Evolutionary conservation across 2,329 filamentous ascomycete species (phyloP).

Genomic region (Bipolaris gigantea): DNA sequence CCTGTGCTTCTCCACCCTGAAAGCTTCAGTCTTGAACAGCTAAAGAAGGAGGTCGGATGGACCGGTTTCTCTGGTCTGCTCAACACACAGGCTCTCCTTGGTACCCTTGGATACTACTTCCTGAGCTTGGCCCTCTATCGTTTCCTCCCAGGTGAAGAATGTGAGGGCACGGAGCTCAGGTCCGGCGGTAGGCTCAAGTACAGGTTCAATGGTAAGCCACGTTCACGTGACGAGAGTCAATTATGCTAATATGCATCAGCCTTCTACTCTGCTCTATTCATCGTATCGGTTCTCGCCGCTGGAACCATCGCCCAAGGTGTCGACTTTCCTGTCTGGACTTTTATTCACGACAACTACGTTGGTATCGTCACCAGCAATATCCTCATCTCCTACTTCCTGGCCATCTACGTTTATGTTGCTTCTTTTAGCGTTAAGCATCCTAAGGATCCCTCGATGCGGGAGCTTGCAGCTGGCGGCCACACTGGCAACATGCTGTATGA

Average conservation of each 20-base stretch:
- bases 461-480: conserved; percentile 79
- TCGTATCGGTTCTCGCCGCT: conserved; percentile 68
- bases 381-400: conserved; percentile 70
- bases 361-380: conserved; percentile 84
- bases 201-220: conserved; percentile 62
- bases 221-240: conserved; percentile 11
- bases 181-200: conserved; percentile 78
- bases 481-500: conserved; percentile 88
- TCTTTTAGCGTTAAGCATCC: conserved; percentile 76
- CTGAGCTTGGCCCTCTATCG: conserved; percentile 75
- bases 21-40: conserved; percentile 67
- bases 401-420: conserved; percentile 76
- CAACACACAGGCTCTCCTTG: conserved; percentile 69
- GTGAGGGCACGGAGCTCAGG: conserved; percentile 69
- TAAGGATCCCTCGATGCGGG: conserved; percentile 71
- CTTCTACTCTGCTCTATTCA: conserved; percentile 73
- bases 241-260: conserved; percentile 54
- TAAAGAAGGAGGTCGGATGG: conserved; percentile 85
- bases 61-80: conserved; percentile 72
- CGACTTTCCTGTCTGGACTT: conserved; percentile 86
- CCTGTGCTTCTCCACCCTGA: conserved; percentile 76
- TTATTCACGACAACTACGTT: conserved; percentile 87
- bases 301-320: conserved; percentile 78
- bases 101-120: conserved; percentile 75
- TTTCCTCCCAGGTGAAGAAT: conserved; percentile 72